Conservation (phyloP, 371 early-diverging fungal species). For the Mucor sp. region DNA sequence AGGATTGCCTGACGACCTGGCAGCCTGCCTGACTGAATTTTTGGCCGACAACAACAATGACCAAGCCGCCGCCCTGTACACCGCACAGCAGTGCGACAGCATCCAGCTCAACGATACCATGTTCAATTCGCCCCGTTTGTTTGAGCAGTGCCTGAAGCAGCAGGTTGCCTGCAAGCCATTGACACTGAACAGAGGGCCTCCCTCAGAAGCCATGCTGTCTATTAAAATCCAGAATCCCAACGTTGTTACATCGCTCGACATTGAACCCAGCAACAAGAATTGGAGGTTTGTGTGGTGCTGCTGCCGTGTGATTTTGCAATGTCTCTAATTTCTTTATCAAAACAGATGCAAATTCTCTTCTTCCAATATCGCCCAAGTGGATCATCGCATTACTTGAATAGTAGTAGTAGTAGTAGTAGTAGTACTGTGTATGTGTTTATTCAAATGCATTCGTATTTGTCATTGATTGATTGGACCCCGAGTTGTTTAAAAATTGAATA, state of each 20-base stretch:
- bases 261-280: slow-evolving; percentile 14
- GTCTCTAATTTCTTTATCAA: neutral
- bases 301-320: no score
- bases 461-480: slow-evolving; percentile 11
- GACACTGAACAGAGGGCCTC: neutral
- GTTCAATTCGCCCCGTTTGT: slow-evolving; percentile 36
- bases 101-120: slow-evolving; percentile 33
- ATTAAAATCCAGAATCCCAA: slow-evolving; percentile 23
- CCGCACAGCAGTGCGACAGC: neutral
- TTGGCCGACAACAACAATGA: slow-evolving; percentile 30
- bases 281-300: slow-evolving; percentile 25
- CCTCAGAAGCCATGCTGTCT: slow-evolving; percentile 18
- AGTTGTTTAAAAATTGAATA: neutral
- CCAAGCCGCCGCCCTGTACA: slow-evolving; percentile 1
- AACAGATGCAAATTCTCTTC: slow-evolving; percentile 22
- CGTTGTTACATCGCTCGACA: slow-evolving; percentile 6
- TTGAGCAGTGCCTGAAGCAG: slow-evolving; percentile 21
- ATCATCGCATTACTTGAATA: slow-evolving; percentile 8
- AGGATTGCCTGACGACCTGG: slow-evolving; percentile 45
- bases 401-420: neutral
- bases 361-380: slow-evolving; percentile 14
- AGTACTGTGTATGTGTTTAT: neutral
- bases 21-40: slow-evolving; percentile 43
- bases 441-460: slow-evolving; percentile 4
- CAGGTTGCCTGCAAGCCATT: neutral